Evolutionary conservation across 1,284 basidiomycete species (phyloP), one percentile per base, ranked within the genome.

Genomic region (Cutaneotrichosporon arboriforme): DNA sequence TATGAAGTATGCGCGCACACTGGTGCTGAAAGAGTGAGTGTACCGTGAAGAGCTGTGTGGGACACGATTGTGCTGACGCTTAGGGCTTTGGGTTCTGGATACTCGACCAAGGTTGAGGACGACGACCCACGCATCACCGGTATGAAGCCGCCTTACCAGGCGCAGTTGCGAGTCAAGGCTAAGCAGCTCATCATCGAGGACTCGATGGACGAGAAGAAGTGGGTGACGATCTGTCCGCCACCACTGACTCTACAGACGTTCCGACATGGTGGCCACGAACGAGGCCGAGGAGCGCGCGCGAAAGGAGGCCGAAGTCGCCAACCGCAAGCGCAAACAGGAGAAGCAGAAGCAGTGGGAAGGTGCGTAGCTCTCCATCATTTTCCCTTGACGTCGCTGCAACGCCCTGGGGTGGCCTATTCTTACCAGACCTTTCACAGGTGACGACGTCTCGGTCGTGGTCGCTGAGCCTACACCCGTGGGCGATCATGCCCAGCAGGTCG

Each of bases 161-260:
- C 67, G 17, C 77, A 78, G 44, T 68, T 81, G 33, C 66, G 76
- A 50, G 62, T 63, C 18, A 77, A 78, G 54, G 77, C 78, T 4
- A 77, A 79, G 59, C 77, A 81, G 57, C 68, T 81, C 18, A 67
- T 81, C 58, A 73, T 81, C n/a, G 80, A 81, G 57, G 80, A 81
- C 45, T 79, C 81, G 64, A 63, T 81, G 26, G 68, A 76, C n/a
- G 64, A 75, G 54, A 57, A 78, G 52, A 64, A 76, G 76, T 77
- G 52, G 59, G 74, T 60, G 23, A 9, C n/a, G 15, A 4, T 8
- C n/a, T 15, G 18, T 1, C 5, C 4, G 2, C 33, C 7, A 35
- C 15, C 37, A 14, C 54, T 48, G 38, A 35, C 18, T 10, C 17
- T 31, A 31, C 46, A 59, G 39, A 17, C 51, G 52, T 46, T 17